Conservation (phyloP, 768 basidiomycete species). For the Xerocomellus amylosporus region DNA sequence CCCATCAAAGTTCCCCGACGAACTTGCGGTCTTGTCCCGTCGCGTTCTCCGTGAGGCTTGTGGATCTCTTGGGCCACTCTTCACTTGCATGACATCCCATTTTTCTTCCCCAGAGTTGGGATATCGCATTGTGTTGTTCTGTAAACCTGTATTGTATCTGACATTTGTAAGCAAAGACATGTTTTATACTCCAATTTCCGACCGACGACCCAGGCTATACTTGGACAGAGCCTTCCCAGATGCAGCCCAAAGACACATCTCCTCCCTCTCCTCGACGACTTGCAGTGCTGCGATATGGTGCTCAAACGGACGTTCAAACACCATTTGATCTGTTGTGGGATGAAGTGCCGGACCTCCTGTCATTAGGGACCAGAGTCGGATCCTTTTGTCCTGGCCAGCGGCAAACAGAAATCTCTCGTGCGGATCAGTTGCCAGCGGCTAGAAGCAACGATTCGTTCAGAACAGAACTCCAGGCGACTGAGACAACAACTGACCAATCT, state of each 20-base stretch:
- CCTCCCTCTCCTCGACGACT: constrained; percentile 41
- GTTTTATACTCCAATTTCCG: background rate
- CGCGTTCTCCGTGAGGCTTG: constrained; percentile 19
- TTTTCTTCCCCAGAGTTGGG: background rate
- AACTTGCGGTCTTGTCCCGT: constrained; percentile 16
- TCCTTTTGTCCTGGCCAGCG: constrained; percentile 60
- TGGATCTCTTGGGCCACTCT: constrained; percentile 10
- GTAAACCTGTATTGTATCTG: constrained; percentile 9
- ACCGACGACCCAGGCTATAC: constrained; percentile 47
- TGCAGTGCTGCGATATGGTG: constrained; percentile 47
- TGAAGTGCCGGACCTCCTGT: constrained; percentile 41
- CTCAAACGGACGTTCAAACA: constrained; percentile 37
- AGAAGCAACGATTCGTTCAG: constrained; percentile 6
- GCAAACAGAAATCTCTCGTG: constrained; percentile 59
- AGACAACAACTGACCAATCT: constrained; percentile 44
- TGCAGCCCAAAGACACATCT: constrained; percentile 52
- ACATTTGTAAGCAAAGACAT: background rate
- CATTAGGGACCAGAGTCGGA: constrained; percentile 68
- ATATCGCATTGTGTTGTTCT: constrained; percentile 6
- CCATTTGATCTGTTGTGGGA: constrained; percentile 17
- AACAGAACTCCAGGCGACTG: background rate
- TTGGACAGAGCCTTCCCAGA: constrained; percentile 44
- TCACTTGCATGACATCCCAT: background rate
- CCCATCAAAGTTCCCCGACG: background rate
- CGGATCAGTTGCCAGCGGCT: constrained; percentile 66